A percentile compares a stretch with the other conserved stretches of the same genome.
Evolutionary conservation across 2,329 filamentous ascomycete genomes (phyloP).

Genomic region (Paraconiothyrium brasiliense): DNA sequence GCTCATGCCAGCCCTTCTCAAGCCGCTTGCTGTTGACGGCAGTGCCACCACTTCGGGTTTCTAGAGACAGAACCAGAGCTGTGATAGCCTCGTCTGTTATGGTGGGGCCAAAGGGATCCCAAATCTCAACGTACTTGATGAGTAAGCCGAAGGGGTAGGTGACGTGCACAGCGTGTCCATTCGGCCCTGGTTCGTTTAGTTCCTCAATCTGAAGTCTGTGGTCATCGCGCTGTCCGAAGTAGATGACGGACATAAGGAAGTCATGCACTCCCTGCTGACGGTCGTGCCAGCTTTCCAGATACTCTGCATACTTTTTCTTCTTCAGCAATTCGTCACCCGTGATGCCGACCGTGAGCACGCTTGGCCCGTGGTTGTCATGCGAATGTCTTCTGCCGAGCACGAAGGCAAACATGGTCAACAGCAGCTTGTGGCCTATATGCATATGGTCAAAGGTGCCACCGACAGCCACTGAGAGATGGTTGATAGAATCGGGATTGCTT

Average conservation of each 20-base stretch:
- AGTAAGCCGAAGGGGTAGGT: constrained; percentile 69
- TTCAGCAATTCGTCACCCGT: constrained; percentile 86
- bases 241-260: constrained; percentile 72
- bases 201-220: constrained; percentile 54
- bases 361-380: constrained; percentile 39
- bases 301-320: constrained; percentile 87
- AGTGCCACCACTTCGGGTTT: constrained; percentile 83
- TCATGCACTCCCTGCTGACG: constrained; percentile 74
- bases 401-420: constrained; percentile 86
- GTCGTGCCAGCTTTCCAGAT: constrained; percentile 80
- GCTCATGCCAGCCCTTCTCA: constrained; percentile 76
- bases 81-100: constrained; percentile 82
- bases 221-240: constrained; percentile 64
- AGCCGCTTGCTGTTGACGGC: constrained; percentile 85
- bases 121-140: constrained; percentile 84
- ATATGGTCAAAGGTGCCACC: constrained; percentile 97
- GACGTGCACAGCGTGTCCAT: constrained; percentile 65
- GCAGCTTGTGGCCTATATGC: constrained; percentile 93
- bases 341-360: constrained; percentile 81
- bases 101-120: constrained; percentile 89
- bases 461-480: constrained; percentile 74
- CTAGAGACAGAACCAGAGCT: constrained; percentile 84
- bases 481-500: constrained; percentile 21
- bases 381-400: constrained; percentile 61
- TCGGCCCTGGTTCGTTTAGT: constrained; percentile 56